Evolutionary conservation across 2,329 filamentous ascomycete species (phyloP), one percentile per base, ranked within the genome.

Genomic region (Calonectria montana): DNA sequence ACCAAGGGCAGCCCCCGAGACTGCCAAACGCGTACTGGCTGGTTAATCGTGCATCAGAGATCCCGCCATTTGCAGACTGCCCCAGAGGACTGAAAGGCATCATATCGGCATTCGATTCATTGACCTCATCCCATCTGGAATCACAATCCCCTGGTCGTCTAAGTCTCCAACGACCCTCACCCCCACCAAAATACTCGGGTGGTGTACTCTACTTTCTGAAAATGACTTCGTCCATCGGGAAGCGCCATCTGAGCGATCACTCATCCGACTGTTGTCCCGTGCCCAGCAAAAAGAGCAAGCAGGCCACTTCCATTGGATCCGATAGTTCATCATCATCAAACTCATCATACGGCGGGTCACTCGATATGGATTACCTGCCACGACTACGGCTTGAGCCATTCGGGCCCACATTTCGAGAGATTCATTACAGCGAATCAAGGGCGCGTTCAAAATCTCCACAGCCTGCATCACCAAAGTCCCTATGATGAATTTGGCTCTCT

Each of bases 211-310:
- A 23, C 43, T 23, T n/a, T 31, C 27, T 29, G 43, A 50, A 45
- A 31, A 79, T 79, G 77, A 57, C 70, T 41, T 63, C 73, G 25
- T 74, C 71, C n/a, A 69, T 65, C n/a, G 75, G 73, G 12, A 79
- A 79, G 55, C 78, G 78, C 31, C 72, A 71, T 35, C 76, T 71
- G 68, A 76, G 72, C 9, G 73, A 75, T 43, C 77, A 70, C 39
- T 67, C 73, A 64, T 74, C 74, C 12, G 69, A 57, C 10, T 72
- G 74, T 29, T 74, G 76, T n/a, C 71, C 73, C 27, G 69, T 78
- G 18, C 75, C 78, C 2, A 77, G 50, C 65, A 79, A 79, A 47
- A 79, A 79, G 63, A 73, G 72, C 55, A 79, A 79, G 53, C 77
- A 78, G 62, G 69, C 76, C 25, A 76, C 73, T 7, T 79, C 77